A percentile compares a stretch with the other conserved stretches of the same genome.
phyloP scores from a whole-genome alignment of 441 rosid species.

The Pelargonium australe region DNA sequence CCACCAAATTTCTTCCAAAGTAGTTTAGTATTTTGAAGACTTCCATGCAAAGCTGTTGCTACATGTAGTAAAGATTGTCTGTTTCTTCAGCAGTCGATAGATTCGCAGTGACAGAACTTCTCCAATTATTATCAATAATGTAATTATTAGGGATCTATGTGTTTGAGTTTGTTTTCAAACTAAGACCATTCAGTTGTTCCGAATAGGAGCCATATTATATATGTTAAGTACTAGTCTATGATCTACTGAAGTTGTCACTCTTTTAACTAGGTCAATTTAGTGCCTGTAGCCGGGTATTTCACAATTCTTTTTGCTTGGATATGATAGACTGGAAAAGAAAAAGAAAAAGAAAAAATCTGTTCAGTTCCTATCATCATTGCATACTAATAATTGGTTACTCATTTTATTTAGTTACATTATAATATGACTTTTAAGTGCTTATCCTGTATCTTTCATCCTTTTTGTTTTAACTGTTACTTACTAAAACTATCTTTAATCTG shows the following conservation, averaged over 20 bases:
- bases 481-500: constrained; percentile 18
- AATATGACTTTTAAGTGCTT: neutral
- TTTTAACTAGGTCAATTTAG: too few species aligned
- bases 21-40: constrained; percentile 9
- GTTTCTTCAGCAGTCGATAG: neutral
- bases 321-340: too few species aligned
- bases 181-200: neutral
- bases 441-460: neutral
- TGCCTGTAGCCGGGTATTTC: too few species aligned
- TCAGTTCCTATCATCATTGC: too few species aligned
- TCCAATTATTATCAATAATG: neutral
- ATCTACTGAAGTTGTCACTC: too few species aligned
- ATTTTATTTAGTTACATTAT: too few species aligned
- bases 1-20: neutral
- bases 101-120: neutral
- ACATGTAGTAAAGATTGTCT: constrained; percentile 5
- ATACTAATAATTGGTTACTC: too few species aligned
- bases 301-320: too few species aligned
- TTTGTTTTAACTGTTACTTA: neutral
- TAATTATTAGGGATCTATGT: neutral
- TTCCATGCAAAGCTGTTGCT: neutral
- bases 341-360: too few species aligned
- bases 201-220: neutral
- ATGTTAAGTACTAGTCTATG: too few species aligned
- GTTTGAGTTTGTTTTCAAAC: neutral